Percentiles rank a stretch among this genome's conserved stretches.
Conservation (phyloP, 306 rosid genomes). For the Boehmeria nivea region DNA sequence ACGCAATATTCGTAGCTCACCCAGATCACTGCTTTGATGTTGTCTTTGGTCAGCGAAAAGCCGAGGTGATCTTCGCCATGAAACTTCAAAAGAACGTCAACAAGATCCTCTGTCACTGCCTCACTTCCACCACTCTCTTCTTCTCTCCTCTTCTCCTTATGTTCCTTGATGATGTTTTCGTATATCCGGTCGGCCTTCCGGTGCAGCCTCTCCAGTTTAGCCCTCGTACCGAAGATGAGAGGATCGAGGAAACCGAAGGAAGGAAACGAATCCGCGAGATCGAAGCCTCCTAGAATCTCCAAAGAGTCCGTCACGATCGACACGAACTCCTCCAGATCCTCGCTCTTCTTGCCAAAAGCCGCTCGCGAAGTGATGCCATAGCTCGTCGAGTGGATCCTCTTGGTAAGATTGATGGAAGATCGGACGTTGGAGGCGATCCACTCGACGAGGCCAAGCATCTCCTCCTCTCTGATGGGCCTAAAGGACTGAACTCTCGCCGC, state of each 20-base stretch:
- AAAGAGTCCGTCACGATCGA: not conserved
- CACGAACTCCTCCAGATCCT: conserved; percentile 21
- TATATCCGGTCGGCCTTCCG: conserved; percentile 15
- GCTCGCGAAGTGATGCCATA: conserved; percentile 25
- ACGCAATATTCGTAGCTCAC: no score
- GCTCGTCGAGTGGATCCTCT: not conserved
- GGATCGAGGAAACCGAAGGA: conserved; percentile 20
- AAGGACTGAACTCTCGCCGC: conserved; percentile 34
- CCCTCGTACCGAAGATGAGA: conserved; percentile 9
- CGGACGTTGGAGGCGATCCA: conserved; percentile 17
- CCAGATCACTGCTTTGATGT: conserved; percentile 23
- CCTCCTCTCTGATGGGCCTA: conserved; percentile 35
- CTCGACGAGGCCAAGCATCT: conserved; percentile 23
- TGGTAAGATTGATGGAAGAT: conserved; percentile 24
- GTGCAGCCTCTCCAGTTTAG: conserved; percentile 21
- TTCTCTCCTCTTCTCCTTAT: not conserved
- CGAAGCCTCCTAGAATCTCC: conserved; percentile 21
- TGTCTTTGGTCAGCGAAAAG: conserved; percentile 6
- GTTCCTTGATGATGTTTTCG: conserved; percentile 32
- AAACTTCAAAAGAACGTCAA: conserved; percentile 17
- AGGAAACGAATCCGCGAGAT: conserved; percentile 33
- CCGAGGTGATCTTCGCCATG: not conserved
- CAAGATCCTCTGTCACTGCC: conserved; percentile 16
- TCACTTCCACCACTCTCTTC: not conserved
- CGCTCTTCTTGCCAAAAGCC: conserved; percentile 23